Conservation (phyloP, 2,329 filamentous ascomycete genomes). For the Microdochium paspali region DNA sequence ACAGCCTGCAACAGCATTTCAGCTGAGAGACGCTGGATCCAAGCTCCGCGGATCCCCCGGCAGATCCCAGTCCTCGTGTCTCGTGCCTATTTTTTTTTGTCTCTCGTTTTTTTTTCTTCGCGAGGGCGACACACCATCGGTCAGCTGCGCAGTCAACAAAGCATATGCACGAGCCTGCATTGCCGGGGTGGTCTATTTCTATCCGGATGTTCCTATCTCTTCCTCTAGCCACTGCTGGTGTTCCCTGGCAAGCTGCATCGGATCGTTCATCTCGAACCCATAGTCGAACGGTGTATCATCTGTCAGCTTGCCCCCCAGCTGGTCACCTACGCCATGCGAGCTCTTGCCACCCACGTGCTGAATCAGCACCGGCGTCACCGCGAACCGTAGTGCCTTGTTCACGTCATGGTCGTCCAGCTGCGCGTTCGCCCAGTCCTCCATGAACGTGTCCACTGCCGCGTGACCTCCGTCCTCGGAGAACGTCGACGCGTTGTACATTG, state of each 20-base stretch:
- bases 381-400: constrained; percentile 10
- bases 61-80: too few species aligned
- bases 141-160: too few species aligned
- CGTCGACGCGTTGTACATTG: constrained; percentile 7
- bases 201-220: neutral
- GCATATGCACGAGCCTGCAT: too few species aligned
- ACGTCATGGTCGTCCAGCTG: neutral
- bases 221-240: constrained; percentile 3
- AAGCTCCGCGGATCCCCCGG: too few species aligned
- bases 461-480: constrained; percentile 3
- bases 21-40: too few species aligned
- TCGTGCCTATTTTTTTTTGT: too few species aligned
- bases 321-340: constrained; percentile 10
- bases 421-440: constrained; percentile 13
- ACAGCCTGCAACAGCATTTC: too few species aligned
- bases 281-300: constrained; percentile 10
- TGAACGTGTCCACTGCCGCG: constrained; percentile 14
- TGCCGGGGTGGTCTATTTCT: neutral
- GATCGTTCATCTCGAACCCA: constrained; percentile 13
- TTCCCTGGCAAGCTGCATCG: constrained; percentile 10
- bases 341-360: constrained; percentile 18
- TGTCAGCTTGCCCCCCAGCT: constrained; percentile 6
- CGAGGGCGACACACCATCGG: too few species aligned
- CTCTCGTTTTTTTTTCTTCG: too few species aligned
- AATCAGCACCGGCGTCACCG: constrained; percentile 16